These are phyloP conservation scores for Bipolaris sorokiniana DNA, from an alignment of 2,329 filamentous ascomycete genomes.

Conservation along the genomic window DNA sequence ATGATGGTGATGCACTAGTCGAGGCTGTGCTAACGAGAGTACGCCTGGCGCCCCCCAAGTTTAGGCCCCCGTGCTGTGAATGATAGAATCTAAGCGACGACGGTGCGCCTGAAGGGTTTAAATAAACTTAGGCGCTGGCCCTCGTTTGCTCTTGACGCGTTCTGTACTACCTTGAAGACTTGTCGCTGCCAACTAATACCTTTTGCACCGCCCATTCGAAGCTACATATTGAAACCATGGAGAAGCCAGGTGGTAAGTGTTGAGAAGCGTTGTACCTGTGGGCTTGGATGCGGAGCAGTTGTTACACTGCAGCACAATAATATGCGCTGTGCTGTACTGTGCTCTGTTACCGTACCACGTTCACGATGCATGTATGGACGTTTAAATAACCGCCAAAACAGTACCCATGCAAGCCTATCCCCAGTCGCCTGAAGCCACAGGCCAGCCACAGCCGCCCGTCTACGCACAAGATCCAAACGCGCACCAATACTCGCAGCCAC, in stretches of 20 bases:
- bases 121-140: slow-evolving; percentile 11
- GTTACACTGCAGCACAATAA: not conserved
- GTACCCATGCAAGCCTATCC: slow-evolving; percentile 50
- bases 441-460: slow-evolving; percentile 24
- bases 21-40: slow-evolving; percentile 28
- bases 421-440: slow-evolving; percentile 38
- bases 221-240: slow-evolving; percentile 31
- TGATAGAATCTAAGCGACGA: slow-evolving; percentile 10
- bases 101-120: slow-evolving; percentile 24
- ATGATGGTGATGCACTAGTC: slow-evolving; percentile 19
- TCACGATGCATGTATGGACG: not conserved
- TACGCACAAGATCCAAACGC: slow-evolving; percentile 33
- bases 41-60: slow-evolving; percentile 4
- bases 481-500: slow-evolving; percentile 28
- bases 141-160: not conserved
- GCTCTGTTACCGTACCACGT: not conserved
- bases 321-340: too few species aligned
- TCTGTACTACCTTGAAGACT: not conserved
- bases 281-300: not conserved
- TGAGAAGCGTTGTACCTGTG: not conserved
- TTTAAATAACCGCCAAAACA: slow-evolving; percentile 23
- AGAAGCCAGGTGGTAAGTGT: slow-evolving; percentile 47
- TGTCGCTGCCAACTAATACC: not conserved
- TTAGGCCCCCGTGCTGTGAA: slow-evolving; percentile 14
- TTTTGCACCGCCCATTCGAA: not conserved